Evolutionary conservation across 139 green algal genomes (phyloP).

Genomic region (Deuterostichococcus epilithicus): DNA sequence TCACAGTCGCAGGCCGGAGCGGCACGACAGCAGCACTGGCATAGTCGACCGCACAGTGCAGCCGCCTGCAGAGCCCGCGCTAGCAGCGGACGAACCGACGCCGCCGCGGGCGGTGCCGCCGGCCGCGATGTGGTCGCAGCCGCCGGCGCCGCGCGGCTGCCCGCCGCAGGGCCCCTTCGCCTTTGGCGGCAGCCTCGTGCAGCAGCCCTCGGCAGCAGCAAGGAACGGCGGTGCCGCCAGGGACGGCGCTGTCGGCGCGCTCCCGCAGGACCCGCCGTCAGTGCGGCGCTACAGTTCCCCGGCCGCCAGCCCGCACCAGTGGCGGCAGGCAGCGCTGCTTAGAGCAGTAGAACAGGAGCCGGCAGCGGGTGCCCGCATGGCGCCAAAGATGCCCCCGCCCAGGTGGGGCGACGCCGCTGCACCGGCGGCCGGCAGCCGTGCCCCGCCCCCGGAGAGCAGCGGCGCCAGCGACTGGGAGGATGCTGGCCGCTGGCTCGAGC

Average conservation of each 20-base stretch:
- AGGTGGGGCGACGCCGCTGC: too few relatives aligned
- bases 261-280: neutral
- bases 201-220: too few relatives aligned
- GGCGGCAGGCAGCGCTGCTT: too few relatives aligned
- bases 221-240: too few relatives aligned
- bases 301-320: neutral
- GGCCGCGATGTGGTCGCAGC: neutral
- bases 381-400: neutral
- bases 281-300: neutral
- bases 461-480: neutral
- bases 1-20: neutral
- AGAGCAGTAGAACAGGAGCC: too few relatives aligned
- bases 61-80: too few relatives aligned
- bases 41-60: neutral
- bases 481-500: neutral
- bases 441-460: too few relatives aligned
- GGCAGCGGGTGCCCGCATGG: neutral
- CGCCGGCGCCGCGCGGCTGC: too few relatives aligned
- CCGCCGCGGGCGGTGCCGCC: neutral
- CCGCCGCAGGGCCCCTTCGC: neutral
- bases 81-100: neutral
- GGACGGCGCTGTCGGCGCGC: too few relatives aligned
- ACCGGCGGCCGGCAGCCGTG: neutral
- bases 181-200: too few relatives aligned
- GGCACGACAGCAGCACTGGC: too few relatives aligned